A percentile compares a stretch with the other conserved stretches of the same genome.
Evolutionary conservation across 371 early-diverging fungal species (phyloP).

Genomic region (Mortierella sp.): DNA sequence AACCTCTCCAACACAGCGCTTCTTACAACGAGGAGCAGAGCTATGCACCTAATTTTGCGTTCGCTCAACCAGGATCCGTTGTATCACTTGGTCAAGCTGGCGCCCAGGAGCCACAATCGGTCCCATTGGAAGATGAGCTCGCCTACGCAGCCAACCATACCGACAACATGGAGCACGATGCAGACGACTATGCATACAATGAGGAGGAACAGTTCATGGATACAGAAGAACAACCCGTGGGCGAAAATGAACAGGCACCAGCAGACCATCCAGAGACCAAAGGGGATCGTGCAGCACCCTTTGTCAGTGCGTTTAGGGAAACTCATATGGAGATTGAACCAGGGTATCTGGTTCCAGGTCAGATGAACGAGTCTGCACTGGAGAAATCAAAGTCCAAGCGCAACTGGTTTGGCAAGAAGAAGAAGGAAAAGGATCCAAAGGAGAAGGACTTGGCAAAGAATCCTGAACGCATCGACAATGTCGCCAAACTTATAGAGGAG

Average conservation of each 20-base stretch:
- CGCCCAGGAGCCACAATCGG: slow-evolving; percentile 12
- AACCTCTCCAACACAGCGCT: slow-evolving; percentile 4
- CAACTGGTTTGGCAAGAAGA: slow-evolving; percentile 51
- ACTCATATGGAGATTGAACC: background rate
- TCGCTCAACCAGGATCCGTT: slow-evolving; percentile 2
- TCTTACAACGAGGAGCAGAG: slow-evolving; percentile 27
- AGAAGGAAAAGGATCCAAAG: slow-evolving; percentile 38
- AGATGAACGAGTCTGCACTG: background rate
- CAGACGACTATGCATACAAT: slow-evolving; percentile 7
- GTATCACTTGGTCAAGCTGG: background rate
- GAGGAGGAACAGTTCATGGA: slow-evolving; percentile 10
- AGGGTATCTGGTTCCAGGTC: background rate
- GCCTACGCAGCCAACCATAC: slow-evolving; percentile 21
- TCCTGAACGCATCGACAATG: slow-evolving; percentile 18
- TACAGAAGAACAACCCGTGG: background rate
- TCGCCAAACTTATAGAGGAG: slow-evolving; percentile 45
- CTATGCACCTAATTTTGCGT: slow-evolving; percentile 15
- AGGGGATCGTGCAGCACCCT: background rate
- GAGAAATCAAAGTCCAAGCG: slow-evolving; percentile 44
- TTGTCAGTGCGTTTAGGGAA: slow-evolving; percentile 1
- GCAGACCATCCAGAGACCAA: background rate
- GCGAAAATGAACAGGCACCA: background rate
- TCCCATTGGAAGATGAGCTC: slow-evolving; percentile 10
- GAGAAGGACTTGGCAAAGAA: slow-evolving; percentile 16
- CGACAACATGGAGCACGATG: slow-evolving; percentile 4